A percentile compares a stretch with the other conserved stretches of the same genome.
These are phyloP conservation scores for Rhynchospora tenuis DNA, from an alignment of 176 grass and related monocot species.

Conservation along the genomic window DNA sequence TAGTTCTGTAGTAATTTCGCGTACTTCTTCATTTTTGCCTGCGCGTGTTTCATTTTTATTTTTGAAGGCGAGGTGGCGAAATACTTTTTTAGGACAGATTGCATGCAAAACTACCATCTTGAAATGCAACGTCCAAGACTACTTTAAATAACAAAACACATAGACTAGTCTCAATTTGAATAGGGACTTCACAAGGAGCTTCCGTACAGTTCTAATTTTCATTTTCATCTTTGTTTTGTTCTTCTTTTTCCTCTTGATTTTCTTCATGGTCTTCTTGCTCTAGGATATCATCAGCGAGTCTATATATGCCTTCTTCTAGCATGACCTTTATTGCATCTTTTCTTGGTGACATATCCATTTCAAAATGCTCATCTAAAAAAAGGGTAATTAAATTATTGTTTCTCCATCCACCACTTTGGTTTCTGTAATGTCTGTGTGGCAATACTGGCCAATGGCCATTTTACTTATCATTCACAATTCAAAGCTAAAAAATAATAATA, in stretches of 20 bases:
- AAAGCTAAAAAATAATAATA: neutral
- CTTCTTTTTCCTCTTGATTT: neutral
- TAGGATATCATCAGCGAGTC: slow-evolving; percentile 12
- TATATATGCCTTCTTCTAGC: slow-evolving; percentile 29
- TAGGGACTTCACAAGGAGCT: neutral
- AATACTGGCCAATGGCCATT: neutral
- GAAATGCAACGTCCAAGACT: neutral
- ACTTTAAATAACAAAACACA: neutral
- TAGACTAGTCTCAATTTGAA: neutral
- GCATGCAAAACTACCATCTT: neutral
- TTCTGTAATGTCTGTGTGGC: neutral
- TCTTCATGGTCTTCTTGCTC: neutral
- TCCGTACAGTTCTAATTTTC: neutral
- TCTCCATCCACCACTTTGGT: neutral
- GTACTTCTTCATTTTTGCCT: no score
- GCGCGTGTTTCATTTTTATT: no score
- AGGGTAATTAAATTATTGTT: slow-evolving; percentile 11
- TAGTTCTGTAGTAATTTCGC: no score
- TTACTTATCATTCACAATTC: neutral
- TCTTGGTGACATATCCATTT: slow-evolving; percentile 27
- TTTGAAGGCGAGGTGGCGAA: neutral
- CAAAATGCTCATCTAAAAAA: slow-evolving; percentile 27
- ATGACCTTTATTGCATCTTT: slow-evolving; percentile 31
- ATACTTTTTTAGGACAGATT: neutral
- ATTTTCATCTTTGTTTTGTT: neutral